Evolutionary conservation across 1,284 basidiomycete genomes (phyloP), one percentile per base, ranked within the genome.

Genomic region (Tilletiopsis washingtonensis): DNA sequence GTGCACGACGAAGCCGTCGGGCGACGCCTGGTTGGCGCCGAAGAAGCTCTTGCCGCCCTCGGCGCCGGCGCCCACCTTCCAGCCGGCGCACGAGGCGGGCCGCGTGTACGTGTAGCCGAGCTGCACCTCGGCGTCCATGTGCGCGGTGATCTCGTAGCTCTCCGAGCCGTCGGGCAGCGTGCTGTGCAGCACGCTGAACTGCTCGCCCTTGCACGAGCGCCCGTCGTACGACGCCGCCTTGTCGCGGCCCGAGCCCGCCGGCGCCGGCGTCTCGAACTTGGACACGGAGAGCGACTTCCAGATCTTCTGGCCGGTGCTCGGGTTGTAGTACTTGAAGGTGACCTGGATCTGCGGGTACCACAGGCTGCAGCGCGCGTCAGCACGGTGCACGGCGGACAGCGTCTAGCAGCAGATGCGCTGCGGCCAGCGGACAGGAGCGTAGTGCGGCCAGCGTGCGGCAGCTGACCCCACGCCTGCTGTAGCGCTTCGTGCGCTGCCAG

Each of bases 281-380:
- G 81, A 79, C 34, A 90, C 86, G 60, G 91, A 91, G 74, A 90
- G 74, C 34, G 88, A 91, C 75, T 87, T 89, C 93, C 93, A 99
- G 48, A 79, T 79, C 49, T 76, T 80, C 69, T 86, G 79, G 55
- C 83, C 82, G 11, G 86, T 90, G 29, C 54, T 62, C 4, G 91
- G 85, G 71, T 94, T 84, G 77, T 82, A 85, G 56, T 88, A 77
- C 76, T 91, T 93, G 83, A 86, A 93, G 3, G 85, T 89, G 76
- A 97, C 91, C 75, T 99, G 94, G 64, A 96, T 84, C 36, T 87
- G 89, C 5, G 93, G 91, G 68, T 86, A 89, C 88, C 88, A 91
- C 45, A 91, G 74, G 5, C 88, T 90, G 56, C n/a, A n/a, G n/a
- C n/a, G n/a, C n/a, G n/a, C n/a, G n/a, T n/a, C n/a, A n/a, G n/a